Percentiles rank a stretch among this genome's conserved stretches.
Conservation (phyloP, 495 filamentous ascomycete species). For the Aspergillus nanangensis region DNA sequence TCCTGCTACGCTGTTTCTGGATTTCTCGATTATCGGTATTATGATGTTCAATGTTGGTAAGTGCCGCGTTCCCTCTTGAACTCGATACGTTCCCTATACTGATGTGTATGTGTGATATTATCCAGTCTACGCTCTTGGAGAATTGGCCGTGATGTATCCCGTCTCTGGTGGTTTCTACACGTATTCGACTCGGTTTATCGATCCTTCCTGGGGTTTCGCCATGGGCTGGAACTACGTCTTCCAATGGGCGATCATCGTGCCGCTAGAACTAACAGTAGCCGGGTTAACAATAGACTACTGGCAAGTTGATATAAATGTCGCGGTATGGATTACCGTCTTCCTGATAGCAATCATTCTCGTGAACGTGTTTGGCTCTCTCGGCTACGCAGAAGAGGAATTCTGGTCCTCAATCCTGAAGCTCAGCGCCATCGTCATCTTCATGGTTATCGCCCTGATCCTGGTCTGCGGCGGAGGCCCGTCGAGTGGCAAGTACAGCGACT, state of each 20-base stretch:
- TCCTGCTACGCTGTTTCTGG: slow-evolving; percentile 39
- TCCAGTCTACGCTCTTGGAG: slow-evolving; percentile 65
- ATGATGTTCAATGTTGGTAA: slow-evolving; percentile 37
- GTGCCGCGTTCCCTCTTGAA: not conserved
- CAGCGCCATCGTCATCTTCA: slow-evolving; percentile 60
- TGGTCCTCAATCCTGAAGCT: slow-evolving; percentile 43
- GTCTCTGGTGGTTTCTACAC: slow-evolving; percentile 58
- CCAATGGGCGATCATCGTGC: slow-evolving; percentile 58
- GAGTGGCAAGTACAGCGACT: slow-evolving; percentile 26
- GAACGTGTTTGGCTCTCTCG: slow-evolving; percentile 54
- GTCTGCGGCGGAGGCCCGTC: slow-evolving; percentile 61
- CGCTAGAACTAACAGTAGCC: slow-evolving; percentile 69
- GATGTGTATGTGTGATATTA: too few species aligned
- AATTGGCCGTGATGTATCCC: slow-evolving; percentile 67
- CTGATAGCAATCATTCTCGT: slow-evolving; percentile 32
- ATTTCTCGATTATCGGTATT: slow-evolving; percentile 42
- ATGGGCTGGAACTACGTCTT: slow-evolving; percentile 67
- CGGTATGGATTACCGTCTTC: slow-evolving; percentile 66
- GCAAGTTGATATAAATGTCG: slow-evolving; percentile 50
- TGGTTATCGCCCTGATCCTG: slow-evolving; percentile 66
- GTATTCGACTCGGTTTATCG: slow-evolving; percentile 53
- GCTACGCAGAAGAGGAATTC: slow-evolving; percentile 63
- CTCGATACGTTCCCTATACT: too few species aligned
- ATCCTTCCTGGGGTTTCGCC: slow-evolving; percentile 52
- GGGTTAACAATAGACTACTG: slow-evolving; percentile 76